These are phyloP conservation scores for Fusarium kyushuense DNA, from an alignment of 2,329 filamentous ascomycete genomes.

Conservation along the genomic window DNA sequence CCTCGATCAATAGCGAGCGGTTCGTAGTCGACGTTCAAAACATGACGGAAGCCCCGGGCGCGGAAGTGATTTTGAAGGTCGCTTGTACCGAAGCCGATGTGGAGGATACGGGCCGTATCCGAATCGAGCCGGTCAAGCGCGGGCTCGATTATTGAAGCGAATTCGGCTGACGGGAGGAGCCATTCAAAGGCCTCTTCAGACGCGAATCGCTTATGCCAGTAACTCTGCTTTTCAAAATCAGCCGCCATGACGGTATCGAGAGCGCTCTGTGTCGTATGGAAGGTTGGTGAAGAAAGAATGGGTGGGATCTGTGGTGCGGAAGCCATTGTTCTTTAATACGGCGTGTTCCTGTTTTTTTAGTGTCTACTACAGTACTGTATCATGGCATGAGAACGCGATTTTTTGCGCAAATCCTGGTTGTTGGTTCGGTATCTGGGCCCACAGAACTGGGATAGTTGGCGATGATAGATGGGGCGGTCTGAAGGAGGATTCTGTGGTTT, in stretches of 20 bases:
- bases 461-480: slow-evolving; percentile 18
- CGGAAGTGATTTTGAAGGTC: slow-evolving; percentile 63
- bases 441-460: slow-evolving; percentile 36
- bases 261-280: slow-evolving; percentile 16
- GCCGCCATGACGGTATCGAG: slow-evolving; percentile 44
- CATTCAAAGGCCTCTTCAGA: slow-evolving; percentile 62
- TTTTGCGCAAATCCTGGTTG: slow-evolving; percentile 28
- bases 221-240: slow-evolving; percentile 63
- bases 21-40: slow-evolving; percentile 65
- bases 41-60: slow-evolving; percentile 54
- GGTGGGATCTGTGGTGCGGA: slow-evolving; percentile 41
- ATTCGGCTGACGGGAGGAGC: slow-evolving; percentile 58
- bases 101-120: slow-evolving; percentile 54
- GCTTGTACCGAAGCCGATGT: slow-evolving; percentile 64
- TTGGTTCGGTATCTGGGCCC: slow-evolving; percentile 27
- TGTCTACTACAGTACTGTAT: slow-evolving; percentile 19
- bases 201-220: slow-evolving; percentile 62
- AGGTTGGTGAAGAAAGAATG: slow-evolving; percentile 31
- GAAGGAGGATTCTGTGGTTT: slow-evolving; percentile 20
- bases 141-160: slow-evolving; percentile 57
- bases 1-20: slow-evolving; percentile 61
- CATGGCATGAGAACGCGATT: slow-evolving; percentile 38
- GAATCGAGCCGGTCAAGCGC: slow-evolving; percentile 49
- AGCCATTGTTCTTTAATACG: slow-evolving; percentile 26
- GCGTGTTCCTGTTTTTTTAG: slow-evolving; percentile 21